Base-by-base conservation (phyloP, 257 asterid genomes). In the Jacaranda mimosifolia region DNA sequence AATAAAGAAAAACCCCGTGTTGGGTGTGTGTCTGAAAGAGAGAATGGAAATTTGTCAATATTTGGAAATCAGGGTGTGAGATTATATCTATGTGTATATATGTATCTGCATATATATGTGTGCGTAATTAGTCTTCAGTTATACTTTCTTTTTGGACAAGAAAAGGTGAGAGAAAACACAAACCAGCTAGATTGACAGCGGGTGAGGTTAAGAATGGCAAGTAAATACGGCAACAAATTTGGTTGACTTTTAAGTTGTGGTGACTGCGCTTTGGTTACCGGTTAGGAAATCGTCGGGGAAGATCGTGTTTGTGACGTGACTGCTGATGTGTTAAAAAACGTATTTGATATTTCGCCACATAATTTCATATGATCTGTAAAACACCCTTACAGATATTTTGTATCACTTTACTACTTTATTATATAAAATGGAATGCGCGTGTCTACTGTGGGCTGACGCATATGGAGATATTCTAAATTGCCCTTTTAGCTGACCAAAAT, bases 81-180 rank as follows among this genome's bases (percentile, higher is more conserved):
- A 15, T n/a, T n/a, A n/a, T n/a, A n/a, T n/a, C n/a, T 13, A 39
- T 15, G 4, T 35, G 2, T 26, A 43, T 48, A 55, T 40, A 56
- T 6, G 40, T 12, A 7, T 14, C 3, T n/a, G 63, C 55, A 6
- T 63, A 15, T 75, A 19, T 40, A 52, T 19, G 42, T 32, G 36
- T 46, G 68, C 10, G 15, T 73, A 0, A 49, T 12, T 39, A 40
- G 53, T 67, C 76, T 71, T 71, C 53, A 10, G 15, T 35, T 63
- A 17, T 21, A 64, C 80, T 91, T 71, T 89, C 97, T 90, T 93
- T 87, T 79, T 87, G 53, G 82, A 49, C 97, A 91, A 90, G 98
- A 86, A 83, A 84, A n/a, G 40, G 3, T 59, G 45, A 38, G 81
- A 70, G 68, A 46, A 69, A 76, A 21, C 58, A 51, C 21, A 79